Conservation (phyloP, 305 asterid species). For the Ilex paraguariensis region DNA sequence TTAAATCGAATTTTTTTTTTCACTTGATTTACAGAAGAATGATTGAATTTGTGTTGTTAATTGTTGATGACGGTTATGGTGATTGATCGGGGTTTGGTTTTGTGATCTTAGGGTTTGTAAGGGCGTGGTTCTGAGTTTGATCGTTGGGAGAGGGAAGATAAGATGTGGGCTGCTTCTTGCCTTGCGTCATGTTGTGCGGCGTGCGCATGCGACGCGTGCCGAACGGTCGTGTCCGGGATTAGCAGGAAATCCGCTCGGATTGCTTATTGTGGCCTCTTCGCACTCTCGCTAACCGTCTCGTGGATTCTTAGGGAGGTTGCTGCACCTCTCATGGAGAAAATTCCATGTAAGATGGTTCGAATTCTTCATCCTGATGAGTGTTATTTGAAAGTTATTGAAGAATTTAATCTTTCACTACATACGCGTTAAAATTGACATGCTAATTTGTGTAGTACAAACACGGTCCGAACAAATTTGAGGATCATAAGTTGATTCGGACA, state of each 20-base stretch:
- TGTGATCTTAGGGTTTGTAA: no score
- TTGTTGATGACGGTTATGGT: no score
- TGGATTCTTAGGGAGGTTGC: conserved; percentile 97
- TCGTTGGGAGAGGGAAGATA: conserved; percentile 15
- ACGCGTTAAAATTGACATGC: no score
- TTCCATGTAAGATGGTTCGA: conserved; percentile 57
- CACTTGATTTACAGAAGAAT: no score
- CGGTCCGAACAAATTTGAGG: no score
- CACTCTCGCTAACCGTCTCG: conserved; percentile 71
- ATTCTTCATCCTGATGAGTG: background rate
- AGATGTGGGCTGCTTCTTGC: conserved; percentile 97
- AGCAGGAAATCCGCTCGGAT: conserved; percentile 92
- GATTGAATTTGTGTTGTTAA: no score
- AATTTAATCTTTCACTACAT: no score
- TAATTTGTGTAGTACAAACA: no score
- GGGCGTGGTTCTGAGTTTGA: background rate
- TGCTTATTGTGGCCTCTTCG: conserved; percentile 92
- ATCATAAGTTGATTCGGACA: no score
- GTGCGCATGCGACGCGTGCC: conserved; percentile 92
- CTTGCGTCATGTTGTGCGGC: conserved; percentile 90
- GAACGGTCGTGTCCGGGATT: conserved; percentile 78
- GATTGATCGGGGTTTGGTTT: no score
- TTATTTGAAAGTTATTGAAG: background rate
- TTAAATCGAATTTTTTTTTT: no score
- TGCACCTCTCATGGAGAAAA: conserved; percentile 90